phyloP scores from a whole-genome alignment of 768 basidiomycete species.

The Hebeloma cylindrosporum region DNA sequence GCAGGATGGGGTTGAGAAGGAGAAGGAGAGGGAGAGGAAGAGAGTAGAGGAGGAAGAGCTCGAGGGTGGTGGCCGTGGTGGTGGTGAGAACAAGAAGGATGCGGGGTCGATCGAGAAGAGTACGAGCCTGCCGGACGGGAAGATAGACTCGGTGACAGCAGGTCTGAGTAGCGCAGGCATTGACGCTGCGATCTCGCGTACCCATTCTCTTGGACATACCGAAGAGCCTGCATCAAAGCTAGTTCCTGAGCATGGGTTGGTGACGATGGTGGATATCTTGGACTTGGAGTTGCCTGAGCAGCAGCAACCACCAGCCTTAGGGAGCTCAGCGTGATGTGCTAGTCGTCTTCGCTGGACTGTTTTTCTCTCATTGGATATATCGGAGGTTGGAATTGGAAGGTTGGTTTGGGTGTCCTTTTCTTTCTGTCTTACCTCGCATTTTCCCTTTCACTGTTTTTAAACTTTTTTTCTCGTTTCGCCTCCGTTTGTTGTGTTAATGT shows the following conservation, averaged over 20 bases:
- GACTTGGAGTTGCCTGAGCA: too few species aligned
- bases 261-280: too few species aligned
- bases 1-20: constrained; percentile 27
- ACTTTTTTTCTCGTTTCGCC: background rate
- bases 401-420: too few species aligned
- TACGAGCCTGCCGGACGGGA: background rate
- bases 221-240: background rate
- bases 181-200: constrained; percentile 19
- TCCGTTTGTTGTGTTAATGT: too few species aligned
- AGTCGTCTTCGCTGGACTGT: too few species aligned
- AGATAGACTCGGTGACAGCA: background rate
- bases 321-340: too few species aligned
- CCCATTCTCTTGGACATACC: constrained; percentile 19
- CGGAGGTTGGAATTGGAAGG: too few species aligned
- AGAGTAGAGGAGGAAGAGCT: background rate
- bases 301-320: too few species aligned
- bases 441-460: background rate
- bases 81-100: background rate
- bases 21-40: background rate
- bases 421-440: background rate
- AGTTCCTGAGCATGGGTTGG: background rate
- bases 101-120: background rate
- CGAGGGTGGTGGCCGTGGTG: background rate
- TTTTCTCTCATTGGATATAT: constrained; percentile 4
- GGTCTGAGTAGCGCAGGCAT: background rate